A percentile compares a stretch with the other conserved stretches of the same genome.
Conservation (phyloP, 345 rosid genomes). For the Zanthoxylum bungeanum region DNA sequence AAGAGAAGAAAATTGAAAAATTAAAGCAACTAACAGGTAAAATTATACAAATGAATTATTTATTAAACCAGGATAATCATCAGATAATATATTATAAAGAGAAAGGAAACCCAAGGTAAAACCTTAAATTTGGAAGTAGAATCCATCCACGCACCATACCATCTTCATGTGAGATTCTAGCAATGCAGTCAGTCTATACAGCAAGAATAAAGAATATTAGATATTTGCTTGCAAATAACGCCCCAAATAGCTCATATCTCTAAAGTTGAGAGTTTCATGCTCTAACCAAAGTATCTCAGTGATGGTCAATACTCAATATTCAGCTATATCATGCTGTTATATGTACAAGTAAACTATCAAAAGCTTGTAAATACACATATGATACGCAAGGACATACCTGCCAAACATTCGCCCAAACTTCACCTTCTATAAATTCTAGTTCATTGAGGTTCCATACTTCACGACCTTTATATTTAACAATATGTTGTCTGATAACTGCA, state of each 20-base stretch:
- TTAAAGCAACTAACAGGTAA: background rate
- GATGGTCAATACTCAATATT: background rate
- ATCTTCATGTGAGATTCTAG: constrained; percentile 68
- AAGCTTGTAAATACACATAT: background rate
- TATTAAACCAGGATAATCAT: background rate
- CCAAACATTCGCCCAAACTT: constrained; percentile 96
- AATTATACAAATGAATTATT: background rate
- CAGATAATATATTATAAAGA: background rate
- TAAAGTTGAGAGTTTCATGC: background rate
- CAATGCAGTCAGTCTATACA: constrained; percentile 86
- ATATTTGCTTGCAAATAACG: background rate
- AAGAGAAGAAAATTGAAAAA: background rate
- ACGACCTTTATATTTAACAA: constrained; percentile 49
- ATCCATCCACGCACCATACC: constrained; percentile 82
- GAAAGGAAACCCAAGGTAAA: constrained; percentile 4
- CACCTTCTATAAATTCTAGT: constrained; percentile 82
- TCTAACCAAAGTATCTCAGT: background rate
- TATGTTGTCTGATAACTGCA: constrained; percentile 57
- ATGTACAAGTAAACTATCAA: background rate
- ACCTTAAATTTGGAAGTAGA: constrained; percentile 78
- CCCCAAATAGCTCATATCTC: background rate
- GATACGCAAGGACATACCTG: constrained; percentile 46
- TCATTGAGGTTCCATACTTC: constrained; percentile 78
- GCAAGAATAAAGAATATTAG: constrained; percentile 10
- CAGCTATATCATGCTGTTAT: background rate